These are phyloP conservation scores for Trichoderma endophyticum DNA, from an alignment of 2,329 filamentous ascomycete species.

Conservation along the genomic window DNA sequence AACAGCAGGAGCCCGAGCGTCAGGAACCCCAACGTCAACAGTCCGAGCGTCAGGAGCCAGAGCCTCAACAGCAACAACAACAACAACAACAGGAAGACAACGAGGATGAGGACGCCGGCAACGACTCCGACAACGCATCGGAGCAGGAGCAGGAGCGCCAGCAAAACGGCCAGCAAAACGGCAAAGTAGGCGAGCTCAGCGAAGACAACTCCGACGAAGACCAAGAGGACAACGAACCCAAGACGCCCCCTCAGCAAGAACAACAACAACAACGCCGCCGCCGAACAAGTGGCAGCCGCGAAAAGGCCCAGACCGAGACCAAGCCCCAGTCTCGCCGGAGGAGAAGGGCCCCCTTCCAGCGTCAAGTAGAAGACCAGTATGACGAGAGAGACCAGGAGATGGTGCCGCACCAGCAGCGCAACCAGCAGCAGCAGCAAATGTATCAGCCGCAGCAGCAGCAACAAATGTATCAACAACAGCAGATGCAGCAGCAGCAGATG, in stretches of 20 bases:
- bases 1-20: neutral
- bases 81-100: neutral
- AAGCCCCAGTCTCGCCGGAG: constrained; percentile 19
- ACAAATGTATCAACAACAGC: constrained; percentile 19
- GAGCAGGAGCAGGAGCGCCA: neutral
- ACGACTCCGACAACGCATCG: constrained; percentile 15
- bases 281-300: neutral
- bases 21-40: too few species aligned
- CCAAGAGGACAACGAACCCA: constrained; percentile 5
- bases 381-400: constrained; percentile 23
- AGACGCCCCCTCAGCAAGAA: constrained; percentile 5
- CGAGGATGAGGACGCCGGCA: neutral
- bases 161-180: neutral
- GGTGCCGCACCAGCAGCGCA: constrained; percentile 29
- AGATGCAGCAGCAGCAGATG: constrained; percentile 24
- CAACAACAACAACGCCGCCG: neutral
- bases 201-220: constrained; percentile 9
- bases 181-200: constrained; percentile 1
- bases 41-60: neutral
- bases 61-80: neutral
- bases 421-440: constrained; percentile 20
- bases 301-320: neutral
- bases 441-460: constrained; percentile 22
- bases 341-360: constrained; percentile 20
- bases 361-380: constrained; percentile 14